These are phyloP conservation scores for Rheum nobile DNA, from an alignment of 148 eudicot species.

Conservation along the genomic window DNA sequence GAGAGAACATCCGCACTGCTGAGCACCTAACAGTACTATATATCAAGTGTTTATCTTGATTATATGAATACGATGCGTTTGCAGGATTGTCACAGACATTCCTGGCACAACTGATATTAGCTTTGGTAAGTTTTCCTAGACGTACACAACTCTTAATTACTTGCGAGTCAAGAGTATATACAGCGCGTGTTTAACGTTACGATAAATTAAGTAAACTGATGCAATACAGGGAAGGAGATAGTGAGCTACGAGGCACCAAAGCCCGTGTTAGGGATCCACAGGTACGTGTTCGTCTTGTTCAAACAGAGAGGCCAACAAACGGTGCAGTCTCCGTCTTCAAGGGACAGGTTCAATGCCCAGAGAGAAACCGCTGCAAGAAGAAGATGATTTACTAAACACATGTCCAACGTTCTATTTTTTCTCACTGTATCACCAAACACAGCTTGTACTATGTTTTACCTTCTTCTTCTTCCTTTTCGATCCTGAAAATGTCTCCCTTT, in stretches of 20 bases:
- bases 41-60: neutral
- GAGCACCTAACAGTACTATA: conserved; percentile 23
- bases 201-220: too few species aligned
- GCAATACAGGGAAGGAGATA: conserved; percentile 72
- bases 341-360: conserved; percentile 77
- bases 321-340: conserved; percentile 45
- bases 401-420: too few species aligned
- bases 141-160: neutral
- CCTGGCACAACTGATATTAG: conserved; percentile 62
- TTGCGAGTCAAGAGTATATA: too few species aligned
- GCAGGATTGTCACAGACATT: conserved; percentile 53
- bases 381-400: conserved; percentile 19
- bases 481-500: too few species aligned
- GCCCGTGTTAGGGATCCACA: conserved; percentile 75
- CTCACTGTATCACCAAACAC: too few species aligned
- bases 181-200: too few species aligned
- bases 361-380: conserved; percentile 83
- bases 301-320: conserved; percentile 54
- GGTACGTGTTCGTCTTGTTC: conserved; percentile 59
- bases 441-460: too few species aligned
- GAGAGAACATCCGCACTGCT: conserved; percentile 54
- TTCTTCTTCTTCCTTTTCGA: too few species aligned
- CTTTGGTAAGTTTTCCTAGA: conserved; percentile 38
- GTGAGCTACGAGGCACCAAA: conserved; percentile 67
- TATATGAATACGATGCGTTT: neutral